Conservation (phyloP, 2,329 filamentous ascomycete genomes). For the Trichoderma lentiforme region DNA sequence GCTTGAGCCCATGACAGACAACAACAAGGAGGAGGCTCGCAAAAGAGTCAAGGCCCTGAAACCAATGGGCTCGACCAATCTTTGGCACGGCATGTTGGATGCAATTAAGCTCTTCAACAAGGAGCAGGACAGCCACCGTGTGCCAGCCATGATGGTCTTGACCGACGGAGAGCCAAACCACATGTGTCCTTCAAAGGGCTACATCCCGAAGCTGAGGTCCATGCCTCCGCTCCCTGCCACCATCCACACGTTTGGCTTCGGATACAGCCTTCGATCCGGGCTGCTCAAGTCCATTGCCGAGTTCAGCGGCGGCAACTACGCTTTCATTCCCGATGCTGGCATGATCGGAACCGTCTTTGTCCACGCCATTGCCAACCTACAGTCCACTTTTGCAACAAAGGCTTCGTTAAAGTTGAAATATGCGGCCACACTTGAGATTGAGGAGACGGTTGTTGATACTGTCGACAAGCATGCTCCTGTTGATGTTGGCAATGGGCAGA, state of each 20-base stretch:
- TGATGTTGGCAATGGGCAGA: slow-evolving; percentile 16
- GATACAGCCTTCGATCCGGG: slow-evolving; percentile 38
- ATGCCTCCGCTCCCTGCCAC: slow-evolving; percentile 41
- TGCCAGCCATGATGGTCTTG: slow-evolving; percentile 51
- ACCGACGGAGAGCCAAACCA: slow-evolving; percentile 56
- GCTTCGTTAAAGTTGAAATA: slow-evolving; percentile 44
- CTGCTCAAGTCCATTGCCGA: slow-evolving; percentile 60
- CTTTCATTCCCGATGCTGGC: slow-evolving; percentile 59
- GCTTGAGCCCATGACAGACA: slow-evolving; percentile 45
- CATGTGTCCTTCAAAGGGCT: slow-evolving; percentile 51
- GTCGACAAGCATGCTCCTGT: slow-evolving; percentile 35
- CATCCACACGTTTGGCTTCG: slow-evolving; percentile 40
- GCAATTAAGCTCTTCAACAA: slow-evolving; percentile 48
- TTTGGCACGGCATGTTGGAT: slow-evolving; percentile 56
- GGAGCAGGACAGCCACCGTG: slow-evolving; percentile 29
- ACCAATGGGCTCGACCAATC: slow-evolving; percentile 44
- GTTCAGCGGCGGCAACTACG: slow-evolving; percentile 53
- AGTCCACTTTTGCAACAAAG: slow-evolving; percentile 53
- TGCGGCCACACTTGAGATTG: slow-evolving; percentile 34
- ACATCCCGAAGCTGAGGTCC: slow-evolving; percentile 50
- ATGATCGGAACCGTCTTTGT: slow-evolving; percentile 64
- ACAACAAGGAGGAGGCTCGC: slow-evolving; percentile 43
- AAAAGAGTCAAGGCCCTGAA: slow-evolving; percentile 42
- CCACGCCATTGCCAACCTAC: slow-evolving; percentile 59
- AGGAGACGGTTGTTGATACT: slow-evolving; percentile 38